Percentiles rank a stretch among this genome's conserved stretches.
Conservation (phyloP, 768 basidiomycete species). For the Polyporus arcularius region DNA sequence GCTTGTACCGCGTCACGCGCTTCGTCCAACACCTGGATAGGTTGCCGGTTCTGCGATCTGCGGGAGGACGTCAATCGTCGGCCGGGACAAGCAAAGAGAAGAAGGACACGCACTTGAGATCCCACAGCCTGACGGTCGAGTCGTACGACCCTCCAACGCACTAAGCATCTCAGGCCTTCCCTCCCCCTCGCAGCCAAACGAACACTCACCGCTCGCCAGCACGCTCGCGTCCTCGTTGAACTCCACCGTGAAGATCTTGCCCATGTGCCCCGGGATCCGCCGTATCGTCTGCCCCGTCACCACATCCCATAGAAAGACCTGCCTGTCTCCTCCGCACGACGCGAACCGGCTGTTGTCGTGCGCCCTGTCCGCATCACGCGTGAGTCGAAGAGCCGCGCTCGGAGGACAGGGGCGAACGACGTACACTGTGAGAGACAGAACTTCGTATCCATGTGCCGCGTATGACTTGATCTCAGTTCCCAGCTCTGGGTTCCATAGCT, state of each 20-base stretch:
- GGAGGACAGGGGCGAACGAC: conserved; percentile 30
- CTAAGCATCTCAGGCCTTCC: conserved; percentile 15
- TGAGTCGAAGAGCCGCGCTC: no score
- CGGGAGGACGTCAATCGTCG: background rate
- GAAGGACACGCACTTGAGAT: conserved; percentile 63
- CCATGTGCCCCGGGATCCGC: conserved; percentile 84
- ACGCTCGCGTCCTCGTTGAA: conserved; percentile 89
- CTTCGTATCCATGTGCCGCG: conserved; percentile 92
- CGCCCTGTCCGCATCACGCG: conserved; percentile 46
- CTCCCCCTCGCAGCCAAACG: background rate
- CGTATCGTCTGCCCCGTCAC: conserved; percentile 81
- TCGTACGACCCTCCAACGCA: conserved; percentile 78
- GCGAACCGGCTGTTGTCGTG: conserved; percentile 95
- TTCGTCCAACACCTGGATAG: conserved; percentile 91
- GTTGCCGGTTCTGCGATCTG: conserved; percentile 75
- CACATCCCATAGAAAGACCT: conserved; percentile 96
- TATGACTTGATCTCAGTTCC: conserved; percentile 93
- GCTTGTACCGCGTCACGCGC: conserved; percentile 86
- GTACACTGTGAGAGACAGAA: conserved; percentile 87
- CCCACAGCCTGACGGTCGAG: conserved; percentile 89
- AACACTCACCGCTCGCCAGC: conserved; percentile 75
- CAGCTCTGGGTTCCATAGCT: conserved; percentile 85
- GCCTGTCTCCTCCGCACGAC: conserved; percentile 91
- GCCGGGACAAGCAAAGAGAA: background rate
- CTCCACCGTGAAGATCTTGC: conserved; percentile 87